phyloP scores from a whole-genome alignment of 495 filamentous ascomycete species.

The Hypoxylon lenormandii region DNA sequence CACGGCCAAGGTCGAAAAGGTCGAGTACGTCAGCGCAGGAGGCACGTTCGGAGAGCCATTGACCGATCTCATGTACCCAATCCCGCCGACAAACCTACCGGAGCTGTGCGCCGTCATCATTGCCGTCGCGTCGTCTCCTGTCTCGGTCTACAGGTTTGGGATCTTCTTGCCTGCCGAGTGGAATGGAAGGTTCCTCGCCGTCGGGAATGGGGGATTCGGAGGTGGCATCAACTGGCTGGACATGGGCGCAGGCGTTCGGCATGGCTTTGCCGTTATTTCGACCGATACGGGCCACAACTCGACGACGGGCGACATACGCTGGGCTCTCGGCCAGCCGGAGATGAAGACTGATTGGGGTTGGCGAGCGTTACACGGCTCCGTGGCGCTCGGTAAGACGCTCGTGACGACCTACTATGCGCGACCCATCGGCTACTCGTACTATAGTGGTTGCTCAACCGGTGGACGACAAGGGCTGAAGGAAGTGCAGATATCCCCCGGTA shows the following conservation, averaged over 20 bases:
- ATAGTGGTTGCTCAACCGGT: constrained; percentile 68
- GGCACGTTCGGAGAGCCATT: constrained; percentile 54
- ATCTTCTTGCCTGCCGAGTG: constrained; percentile 65
- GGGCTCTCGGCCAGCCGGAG: constrained; percentile 62
- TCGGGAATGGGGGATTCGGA: constrained; percentile 65
- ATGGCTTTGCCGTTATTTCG: constrained; percentile 66
- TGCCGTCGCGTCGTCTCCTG: constrained; percentile 58
- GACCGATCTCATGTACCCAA: constrained; percentile 58
- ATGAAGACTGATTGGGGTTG: constrained; percentile 59
- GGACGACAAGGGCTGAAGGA: constrained; percentile 69
- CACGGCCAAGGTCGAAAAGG: constrained; percentile 49
- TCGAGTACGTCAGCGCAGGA: constrained; percentile 49
- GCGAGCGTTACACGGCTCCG: constrained; percentile 64
- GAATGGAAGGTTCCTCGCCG: constrained; percentile 63
- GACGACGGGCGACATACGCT: constrained; percentile 52
- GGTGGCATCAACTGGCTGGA: constrained; percentile 68
- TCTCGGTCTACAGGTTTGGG: constrained; percentile 61
- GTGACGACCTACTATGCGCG: constrained; percentile 57
- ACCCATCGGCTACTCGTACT: constrained; percentile 63
- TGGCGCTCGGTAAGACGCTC: constrained; percentile 54
- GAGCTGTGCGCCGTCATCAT: constrained; percentile 64
- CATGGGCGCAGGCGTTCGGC: constrained; percentile 59
- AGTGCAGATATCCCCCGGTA: constrained; percentile 65
- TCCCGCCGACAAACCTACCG: constrained; percentile 59
- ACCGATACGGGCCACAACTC: constrained; percentile 69